These are phyloP conservation scores for Talaromyces albobiverticillius DNA, from an alignment of 2,329 filamentous ascomycete species.

Conservation along the genomic window DNA sequence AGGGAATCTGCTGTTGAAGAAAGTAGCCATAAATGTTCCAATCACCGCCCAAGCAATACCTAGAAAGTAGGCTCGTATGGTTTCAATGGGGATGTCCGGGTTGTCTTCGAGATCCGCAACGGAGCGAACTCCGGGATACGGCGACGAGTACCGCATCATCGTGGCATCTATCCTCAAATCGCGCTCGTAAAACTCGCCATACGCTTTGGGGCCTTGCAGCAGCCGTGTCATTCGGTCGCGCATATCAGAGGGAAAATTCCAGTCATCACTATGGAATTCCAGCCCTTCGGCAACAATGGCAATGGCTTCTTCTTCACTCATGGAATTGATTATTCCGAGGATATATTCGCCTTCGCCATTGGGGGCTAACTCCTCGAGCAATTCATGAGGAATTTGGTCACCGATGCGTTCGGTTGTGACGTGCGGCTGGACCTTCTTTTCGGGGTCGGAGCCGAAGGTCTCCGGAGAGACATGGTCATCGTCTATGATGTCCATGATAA, in stretches of 20 bases:
- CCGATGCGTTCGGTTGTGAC: neutral
- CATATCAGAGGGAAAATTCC: conserved; percentile 9
- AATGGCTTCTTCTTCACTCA: conserved; percentile 7
- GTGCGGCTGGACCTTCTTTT: neutral
- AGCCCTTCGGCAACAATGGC: conserved; percentile 1
- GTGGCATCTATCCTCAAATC: conserved; percentile 9
- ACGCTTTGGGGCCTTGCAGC: conserved; percentile 1
- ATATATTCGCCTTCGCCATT: conserved; percentile 7
- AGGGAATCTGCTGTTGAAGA: conserved; percentile 10
- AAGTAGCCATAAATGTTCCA: conserved; percentile 7
- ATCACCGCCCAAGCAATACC: conserved; percentile 6
- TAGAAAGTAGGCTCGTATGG: conserved; percentile 7
- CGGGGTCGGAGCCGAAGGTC: neutral
- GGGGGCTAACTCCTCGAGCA: conserved; percentile 4
- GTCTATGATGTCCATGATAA: neutral
- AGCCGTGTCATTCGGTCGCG: conserved; percentile 7
- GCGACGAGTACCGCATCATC: conserved; percentile 8
- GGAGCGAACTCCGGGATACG: conserved; percentile 6
- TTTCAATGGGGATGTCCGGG: conserved; percentile 6
- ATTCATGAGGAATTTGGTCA: conserved; percentile 4
- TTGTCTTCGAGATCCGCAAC: conserved; percentile 2
- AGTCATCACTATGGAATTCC: conserved; percentile 7
- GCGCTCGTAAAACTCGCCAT: conserved; percentile 7
- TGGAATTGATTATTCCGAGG: conserved; percentile 8
- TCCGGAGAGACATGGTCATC: neutral